Base-by-base conservation (phyloP, 2,329 filamentous ascomycete genomes). In the Cladophialophora bantiana region DNA sequence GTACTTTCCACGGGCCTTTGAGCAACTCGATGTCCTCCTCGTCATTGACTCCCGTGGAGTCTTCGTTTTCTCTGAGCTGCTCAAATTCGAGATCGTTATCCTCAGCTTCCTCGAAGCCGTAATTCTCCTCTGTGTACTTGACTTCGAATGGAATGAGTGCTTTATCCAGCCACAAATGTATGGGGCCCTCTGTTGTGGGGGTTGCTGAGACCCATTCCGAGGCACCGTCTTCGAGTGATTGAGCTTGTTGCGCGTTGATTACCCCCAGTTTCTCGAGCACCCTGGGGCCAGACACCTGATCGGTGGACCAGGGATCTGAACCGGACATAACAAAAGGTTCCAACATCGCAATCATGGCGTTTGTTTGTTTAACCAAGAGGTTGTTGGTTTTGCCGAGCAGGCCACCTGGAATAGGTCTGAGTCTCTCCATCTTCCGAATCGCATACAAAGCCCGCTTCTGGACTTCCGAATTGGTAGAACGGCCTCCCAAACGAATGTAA, bases 401-500 rank as follows among this genome's bases (percentile, higher is more conserved):
- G 20, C 82, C 78, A 1, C 83, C 83, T 31, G 76, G 71, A 9
- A 84, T 71, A 7, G 72, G 74, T 7, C 74, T 74, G 7, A 75
- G 68, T 0, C 75, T 73, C 2, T 75, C 71, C 2, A 70, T 74
- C 12, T 76, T 73, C 18, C 85, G 84, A 1, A 93, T 78, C 65
- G 89, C 85, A 74, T 83, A 92, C 2, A 96, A 73, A 0, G 88
- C 93, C 13, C 87, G 84, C 60, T 86, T 81, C 67, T 87, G 87
- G 70, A 96, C 89, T 0, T 84, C 83, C 0, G 82, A 78, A 67
- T 91, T 89, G 59, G 87, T 85, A 18, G 90, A 91, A 35, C 90
- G 85, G 2, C 89, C 88, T 50, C 93, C 93, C 9, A 92, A 78
- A 7, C 89, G 85, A 57, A 90, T 79, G 65, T 93, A 88, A 0